phyloP scores from a whole-genome alignment of 2,329 filamentous ascomycete species.

The Paecilomyces dactylethromorphus region DNA sequence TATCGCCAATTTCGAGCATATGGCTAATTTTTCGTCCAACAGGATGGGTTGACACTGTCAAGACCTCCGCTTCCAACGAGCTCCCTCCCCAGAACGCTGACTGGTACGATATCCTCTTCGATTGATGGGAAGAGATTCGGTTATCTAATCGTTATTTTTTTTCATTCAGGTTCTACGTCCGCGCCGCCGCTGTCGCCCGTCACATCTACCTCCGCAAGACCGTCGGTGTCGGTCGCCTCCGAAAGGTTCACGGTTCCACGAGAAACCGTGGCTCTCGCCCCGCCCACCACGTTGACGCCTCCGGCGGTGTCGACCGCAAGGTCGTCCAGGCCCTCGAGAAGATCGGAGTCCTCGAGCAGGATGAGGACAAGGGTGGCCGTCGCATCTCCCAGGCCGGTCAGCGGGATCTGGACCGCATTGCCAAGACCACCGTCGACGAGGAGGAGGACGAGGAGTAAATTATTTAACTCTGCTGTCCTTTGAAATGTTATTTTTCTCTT shows the following conservation, averaged over 20 bases:
- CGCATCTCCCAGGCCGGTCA: constrained; percentile 97
- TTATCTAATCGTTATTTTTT: constrained; percentile 2
- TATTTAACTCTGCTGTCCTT: constrained; percentile 16
- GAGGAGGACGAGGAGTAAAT: constrained; percentile 40
- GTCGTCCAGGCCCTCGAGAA: constrained; percentile 96
- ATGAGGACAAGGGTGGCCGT: constrained; percentile 97
- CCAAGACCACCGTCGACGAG: constrained; percentile 59
- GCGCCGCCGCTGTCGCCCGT: constrained; percentile 89
- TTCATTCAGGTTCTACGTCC: constrained; percentile 61
- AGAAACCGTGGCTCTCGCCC: constrained; percentile 95
- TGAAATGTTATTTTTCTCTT: constrained; percentile 5
- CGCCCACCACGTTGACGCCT: constrained; percentile 92
- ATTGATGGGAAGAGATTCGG: neutral
- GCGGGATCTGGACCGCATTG: constrained; percentile 97
- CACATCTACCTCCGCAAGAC: constrained; percentile 99
- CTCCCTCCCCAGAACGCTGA: constrained; percentile 96
- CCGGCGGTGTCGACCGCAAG: constrained; percentile 94
- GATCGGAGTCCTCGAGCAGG: constrained; percentile 95
- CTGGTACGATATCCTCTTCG: constrained; percentile 63
- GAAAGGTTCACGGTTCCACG: constrained; percentile 90
- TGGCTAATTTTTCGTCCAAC: neutral
- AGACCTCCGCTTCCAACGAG: constrained; percentile 95
- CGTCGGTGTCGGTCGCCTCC: constrained; percentile 94
- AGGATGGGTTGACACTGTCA: constrained; percentile 99
- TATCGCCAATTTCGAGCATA: neutral